Evolutionary conservation across 306 rosid genomes (phyloP), one percentile per base, ranked within the genome.

Genomic region (Trifolium dubium): DNA sequence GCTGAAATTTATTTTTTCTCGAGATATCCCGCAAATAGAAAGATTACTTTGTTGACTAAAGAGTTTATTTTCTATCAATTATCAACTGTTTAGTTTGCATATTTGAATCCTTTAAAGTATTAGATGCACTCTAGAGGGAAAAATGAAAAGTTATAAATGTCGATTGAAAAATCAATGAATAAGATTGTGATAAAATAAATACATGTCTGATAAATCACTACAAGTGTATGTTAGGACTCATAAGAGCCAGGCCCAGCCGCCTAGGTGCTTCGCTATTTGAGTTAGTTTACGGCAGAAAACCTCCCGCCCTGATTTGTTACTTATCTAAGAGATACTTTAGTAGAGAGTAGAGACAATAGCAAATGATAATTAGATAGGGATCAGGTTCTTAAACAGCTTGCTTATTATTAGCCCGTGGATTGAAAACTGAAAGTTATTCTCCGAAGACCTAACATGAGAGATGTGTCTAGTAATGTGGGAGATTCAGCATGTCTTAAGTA

Each of bases 1-100:
- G 2, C 40, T 39, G 62, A 64, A 69, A 56, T 69, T 60, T 53
- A 64, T 19, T 30, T 67, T 77, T 73, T 58, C 5, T 59, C 10
- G 40, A 77, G 68, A 32, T 49, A 77, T 61, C 72, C 32, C 60
- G 59, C 30, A 2, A 55, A 43, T 53, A 51, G 39, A 61, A 30
- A 55, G 50, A 23, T 12, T 60, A 10, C 49, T 31, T 37, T 65
- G 78, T 56, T 76, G 71, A 43, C 62, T 46, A 5, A 58, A n/a
- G 39, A 18, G 28, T 65, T 77, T 23, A 78, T 69, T 69, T 51
- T 66, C 12, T 32, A 60, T 31, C 43, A 15, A 32, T 60, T 39
- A 58, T 66, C 14, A 43, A 41, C 18, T n/a, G 28, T 49, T 60
- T 8, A 28, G 49, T 41, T 75, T 65, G 32, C 28, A 28, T 60